Evolutionary conservation across 2,329 filamentous ascomycete species (phyloP), one percentile per base, ranked within the genome.

Genomic region (Aspergillus puulaauensis): DNA sequence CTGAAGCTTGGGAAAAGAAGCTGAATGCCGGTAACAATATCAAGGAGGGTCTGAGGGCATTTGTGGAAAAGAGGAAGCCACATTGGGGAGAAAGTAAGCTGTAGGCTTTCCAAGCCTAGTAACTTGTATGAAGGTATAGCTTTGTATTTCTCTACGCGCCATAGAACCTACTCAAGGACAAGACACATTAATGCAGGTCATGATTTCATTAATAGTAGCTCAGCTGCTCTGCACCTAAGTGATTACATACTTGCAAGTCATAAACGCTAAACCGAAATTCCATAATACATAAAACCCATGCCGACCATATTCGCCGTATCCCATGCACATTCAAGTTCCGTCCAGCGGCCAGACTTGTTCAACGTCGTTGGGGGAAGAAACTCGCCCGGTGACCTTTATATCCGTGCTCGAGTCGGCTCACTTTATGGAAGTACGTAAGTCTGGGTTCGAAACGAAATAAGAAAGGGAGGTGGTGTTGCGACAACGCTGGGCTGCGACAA

Each of bases 41-140:
- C 74, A 83, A 82, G 55, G 90, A 93, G 75, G 90, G 90, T 0
- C 79, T 93, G 19, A 78, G 72, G 74, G 90, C 89, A 59, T 93
- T 93, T 77, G 86, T 90, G 17, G 89, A 92, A 80, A 91, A 87
- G 80, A 80, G 88, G 68, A 82, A 83, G 74, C 84, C 89, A 2
- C 78, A 78, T 39, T 93, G 89, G 89, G 65, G 64, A 57, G 64
- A 70, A 54, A 76, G 73, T 60, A 77, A 77, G 62, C 57, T 77
- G 59, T 77, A 59, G 44, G 19, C 15, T 37, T 31, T 31, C 27
- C 24, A 24, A 47, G 8, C 9, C 35, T 4, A n/a, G 12, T 6
- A 11, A 33, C 31, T 24, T 24, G 9, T n/a, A 37, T 5, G 14
- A 37, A 37, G 14, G 35, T 12, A 37, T 37, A 8, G 12, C 14